These are phyloP conservation scores for Agaricus sinodeliciosus DNA, from an alignment of 768 basidiomycete species.

Conservation along the genomic window DNA sequence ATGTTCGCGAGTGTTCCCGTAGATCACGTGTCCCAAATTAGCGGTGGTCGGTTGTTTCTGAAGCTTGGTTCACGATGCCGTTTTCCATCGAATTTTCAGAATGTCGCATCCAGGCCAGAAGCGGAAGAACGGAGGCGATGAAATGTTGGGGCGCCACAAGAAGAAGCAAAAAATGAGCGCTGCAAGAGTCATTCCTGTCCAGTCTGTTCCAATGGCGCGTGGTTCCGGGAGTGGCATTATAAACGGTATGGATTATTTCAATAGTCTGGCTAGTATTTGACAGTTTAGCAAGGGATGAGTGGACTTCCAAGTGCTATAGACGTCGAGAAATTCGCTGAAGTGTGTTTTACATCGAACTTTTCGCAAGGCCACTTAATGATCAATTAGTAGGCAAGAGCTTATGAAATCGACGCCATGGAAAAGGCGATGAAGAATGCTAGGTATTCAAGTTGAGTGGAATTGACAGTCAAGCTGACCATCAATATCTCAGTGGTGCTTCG, in stretches of 20 bases:
- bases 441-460: conserved; percentile 27
- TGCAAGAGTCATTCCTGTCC: conserved; percentile 65
- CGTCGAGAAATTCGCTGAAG: conserved; percentile 86
- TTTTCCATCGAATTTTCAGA: neutral
- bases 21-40: conserved; percentile 1
- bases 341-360: conserved; percentile 22
- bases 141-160: conserved; percentile 42
- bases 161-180: conserved; percentile 63
- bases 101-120: conserved; percentile 25
- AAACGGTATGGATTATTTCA: conserved; percentile 16
- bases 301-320: conserved; percentile 71
- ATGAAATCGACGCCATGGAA: conserved; percentile 91
- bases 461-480: neutral
- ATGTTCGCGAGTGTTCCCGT: conserved; percentile 2
- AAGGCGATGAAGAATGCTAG: conserved; percentile 75
- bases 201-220: conserved; percentile 24
- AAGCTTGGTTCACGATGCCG: neutral
- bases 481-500: conserved; percentile 46
- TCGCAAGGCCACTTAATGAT: neutral
- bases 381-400: conserved; percentile 60
- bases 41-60: neutral
- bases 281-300: conserved; percentile 37
- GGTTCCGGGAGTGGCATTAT: conserved; percentile 35
- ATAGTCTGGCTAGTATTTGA: neutral
- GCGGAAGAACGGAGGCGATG: conserved; percentile 28